phyloP scores from a whole-genome alignment of 2,329 filamentous ascomycete species.

The Remersonia thermophila region DNA sequence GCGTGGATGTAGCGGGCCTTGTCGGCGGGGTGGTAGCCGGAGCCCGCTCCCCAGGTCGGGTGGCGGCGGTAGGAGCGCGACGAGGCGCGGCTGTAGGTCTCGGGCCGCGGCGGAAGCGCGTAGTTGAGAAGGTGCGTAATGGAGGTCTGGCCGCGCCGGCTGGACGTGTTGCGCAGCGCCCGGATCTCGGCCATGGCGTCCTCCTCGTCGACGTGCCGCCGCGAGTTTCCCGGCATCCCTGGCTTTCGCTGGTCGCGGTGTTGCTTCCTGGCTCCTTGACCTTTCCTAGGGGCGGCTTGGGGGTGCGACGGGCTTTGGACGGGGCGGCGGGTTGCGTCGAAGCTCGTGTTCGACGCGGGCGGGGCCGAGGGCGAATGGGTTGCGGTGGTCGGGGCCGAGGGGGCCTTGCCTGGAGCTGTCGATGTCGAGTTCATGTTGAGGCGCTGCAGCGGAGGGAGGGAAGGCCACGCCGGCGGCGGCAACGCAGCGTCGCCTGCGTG shows the following conservation, averaged over 20 bases:
- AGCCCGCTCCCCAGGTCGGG: constrained; percentile 73
- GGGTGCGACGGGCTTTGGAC: constrained; percentile 24
- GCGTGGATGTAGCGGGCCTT: constrained; percentile 87
- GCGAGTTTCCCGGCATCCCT: constrained; percentile 22
- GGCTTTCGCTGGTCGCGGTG: constrained; percentile 73
- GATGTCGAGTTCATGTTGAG: constrained; percentile 24
- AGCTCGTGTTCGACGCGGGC: constrained; percentile 31
- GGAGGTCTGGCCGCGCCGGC: constrained; percentile 82
- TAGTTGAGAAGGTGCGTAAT: constrained; percentile 97
- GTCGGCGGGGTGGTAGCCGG: constrained; percentile 79
- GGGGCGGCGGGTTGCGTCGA: constrained; percentile 39
- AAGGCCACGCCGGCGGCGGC: too few relatives aligned
- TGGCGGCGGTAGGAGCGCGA: constrained; percentile 53
- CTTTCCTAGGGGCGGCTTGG: constrained; percentile 51
- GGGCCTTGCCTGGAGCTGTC: constrained; percentile 38
- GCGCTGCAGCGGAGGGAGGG: too few relatives aligned
- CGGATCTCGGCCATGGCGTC: constrained; percentile 75
- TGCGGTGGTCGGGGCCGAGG: constrained; percentile 28
- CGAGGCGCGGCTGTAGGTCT: constrained; percentile 34
- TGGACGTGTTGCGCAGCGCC: constrained; percentile 44
- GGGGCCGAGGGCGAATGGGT: constrained; percentile 30
- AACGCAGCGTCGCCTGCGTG: too few relatives aligned
- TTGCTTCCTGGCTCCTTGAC: constrained; percentile 64
- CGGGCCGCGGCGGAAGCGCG: constrained; percentile 61
- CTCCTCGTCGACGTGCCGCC: constrained; percentile 48